Evolutionary conservation across 768 basidiomycete genomes (phyloP).

Genomic region (Xanthoconium stramineum): DNA sequence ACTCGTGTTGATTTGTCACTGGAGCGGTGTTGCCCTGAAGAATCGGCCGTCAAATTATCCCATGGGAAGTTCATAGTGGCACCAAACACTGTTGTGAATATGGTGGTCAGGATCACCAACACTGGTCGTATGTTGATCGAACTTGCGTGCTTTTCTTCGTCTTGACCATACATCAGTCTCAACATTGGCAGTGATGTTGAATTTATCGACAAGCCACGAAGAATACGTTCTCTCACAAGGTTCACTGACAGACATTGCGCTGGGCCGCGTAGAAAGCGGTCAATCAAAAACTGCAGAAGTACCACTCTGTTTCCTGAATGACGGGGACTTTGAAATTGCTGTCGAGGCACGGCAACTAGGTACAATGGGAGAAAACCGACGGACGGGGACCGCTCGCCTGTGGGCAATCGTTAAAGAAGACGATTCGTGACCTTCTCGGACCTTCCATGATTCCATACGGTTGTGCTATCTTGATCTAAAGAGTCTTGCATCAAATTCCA

Average conservation of each 20-base stretch:
- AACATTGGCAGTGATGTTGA: slow-evolving; percentile 49
- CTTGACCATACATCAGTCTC: slow-evolving; percentile 40
- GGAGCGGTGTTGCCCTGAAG: slow-evolving; percentile 26
- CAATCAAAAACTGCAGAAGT: slow-evolving; percentile 50
- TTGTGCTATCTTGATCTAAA: too few relatives aligned
- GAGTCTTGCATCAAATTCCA: too few relatives aligned
- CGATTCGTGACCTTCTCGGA: background rate
- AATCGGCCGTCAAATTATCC: slow-evolving; percentile 13
- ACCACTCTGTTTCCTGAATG: slow-evolving; percentile 69
- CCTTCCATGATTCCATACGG: background rate
- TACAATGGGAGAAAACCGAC: slow-evolving; percentile 6
- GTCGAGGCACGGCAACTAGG: slow-evolving; percentile 35
- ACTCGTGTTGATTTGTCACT: slow-evolving; percentile 59
- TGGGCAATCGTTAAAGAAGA: slow-evolving; percentile 14
- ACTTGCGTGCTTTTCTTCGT: background rate
- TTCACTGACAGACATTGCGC: slow-evolving; percentile 51
- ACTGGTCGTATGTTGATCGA: slow-evolving; percentile 52
- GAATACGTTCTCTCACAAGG: slow-evolving; percentile 74
- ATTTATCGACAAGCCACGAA: slow-evolving; percentile 53
- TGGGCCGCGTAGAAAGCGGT: slow-evolving; percentile 61
- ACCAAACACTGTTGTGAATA: slow-evolving; percentile 61
- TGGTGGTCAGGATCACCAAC: slow-evolving; percentile 59
- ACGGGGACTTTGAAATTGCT: slow-evolving; percentile 56
- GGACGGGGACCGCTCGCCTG: slow-evolving; percentile 23
- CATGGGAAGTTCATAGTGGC: slow-evolving; percentile 47